Conservation (phyloP, 2,329 filamentous ascomycete species). For the Trichoderma aggressivum region DNA sequence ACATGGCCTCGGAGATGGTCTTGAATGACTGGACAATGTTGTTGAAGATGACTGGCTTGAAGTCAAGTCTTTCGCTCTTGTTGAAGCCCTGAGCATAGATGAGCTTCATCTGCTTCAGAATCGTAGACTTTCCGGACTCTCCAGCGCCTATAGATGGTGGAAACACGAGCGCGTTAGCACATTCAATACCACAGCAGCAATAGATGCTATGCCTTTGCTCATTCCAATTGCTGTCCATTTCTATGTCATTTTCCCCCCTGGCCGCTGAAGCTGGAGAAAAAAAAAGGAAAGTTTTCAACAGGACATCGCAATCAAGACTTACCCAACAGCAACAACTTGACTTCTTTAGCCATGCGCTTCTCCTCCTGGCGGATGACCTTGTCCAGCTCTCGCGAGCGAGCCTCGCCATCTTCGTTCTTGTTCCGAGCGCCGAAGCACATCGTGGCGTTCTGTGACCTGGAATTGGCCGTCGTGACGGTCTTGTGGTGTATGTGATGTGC, state of each 20-base stretch:
- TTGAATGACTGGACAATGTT: constrained; percentile 71
- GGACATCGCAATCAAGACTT: constrained; percentile 20
- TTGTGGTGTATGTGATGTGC: neutral
- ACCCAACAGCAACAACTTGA: constrained; percentile 94
- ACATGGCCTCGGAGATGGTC: constrained; percentile 66
- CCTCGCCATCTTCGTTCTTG: constrained; percentile 45
- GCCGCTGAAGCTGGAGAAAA: no score
- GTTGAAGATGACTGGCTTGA: constrained; percentile 69
- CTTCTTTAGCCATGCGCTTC: constrained; percentile 79
- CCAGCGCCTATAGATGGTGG: constrained; percentile 70
- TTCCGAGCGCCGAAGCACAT: constrained; percentile 65
- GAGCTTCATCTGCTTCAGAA: constrained; percentile 99
- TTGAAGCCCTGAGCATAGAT: constrained; percentile 99
- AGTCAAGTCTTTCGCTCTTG: constrained; percentile 72
- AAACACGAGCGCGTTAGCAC: constrained; percentile 33
- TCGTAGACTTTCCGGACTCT: constrained; percentile 91
- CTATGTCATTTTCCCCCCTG: neutral
- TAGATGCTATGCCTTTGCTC: constrained; percentile 44
- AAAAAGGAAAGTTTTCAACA: neutral
- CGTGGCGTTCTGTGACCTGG: constrained; percentile 17
- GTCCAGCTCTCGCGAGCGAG: constrained; percentile 75
- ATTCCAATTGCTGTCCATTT: neutral
- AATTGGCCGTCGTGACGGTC: neutral
- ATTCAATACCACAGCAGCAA: constrained; percentile 67
- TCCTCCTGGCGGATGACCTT: constrained; percentile 81